Evolutionary conservation across 257 asterid genomes (phyloP).

Genomic region (Nicotiana sylvestris): DNA sequence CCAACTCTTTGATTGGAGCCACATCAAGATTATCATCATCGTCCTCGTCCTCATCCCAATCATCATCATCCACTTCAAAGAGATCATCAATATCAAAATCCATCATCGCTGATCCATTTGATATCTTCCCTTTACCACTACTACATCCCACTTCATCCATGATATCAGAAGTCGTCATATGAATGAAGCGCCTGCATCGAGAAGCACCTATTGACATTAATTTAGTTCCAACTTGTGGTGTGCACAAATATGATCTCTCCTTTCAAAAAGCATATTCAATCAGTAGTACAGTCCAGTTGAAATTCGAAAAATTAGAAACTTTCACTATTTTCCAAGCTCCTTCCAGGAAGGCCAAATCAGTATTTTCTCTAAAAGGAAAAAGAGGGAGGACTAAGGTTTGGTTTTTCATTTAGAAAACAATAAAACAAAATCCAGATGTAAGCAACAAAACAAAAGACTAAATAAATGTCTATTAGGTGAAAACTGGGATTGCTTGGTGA

Average conservation of each 20-base stretch:
- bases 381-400: neutral
- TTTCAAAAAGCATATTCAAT: conserved; percentile 1
- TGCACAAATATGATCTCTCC: neutral
- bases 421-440: neutral
- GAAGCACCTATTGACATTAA: neutral
- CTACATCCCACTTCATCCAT: conserved; percentile 21
- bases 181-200: conserved; percentile 1
- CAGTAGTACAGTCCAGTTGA: neutral
- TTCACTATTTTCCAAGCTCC: neutral
- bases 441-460: neutral
- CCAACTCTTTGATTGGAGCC: conserved; percentile 39
- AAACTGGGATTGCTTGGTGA: neutral
- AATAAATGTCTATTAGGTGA: neutral
- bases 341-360: conserved; percentile 2
- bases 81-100: conserved; percentile 18
- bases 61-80: conserved; percentile 13
- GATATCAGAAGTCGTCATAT: conserved; percentile 6
- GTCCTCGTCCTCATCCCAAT: conserved; percentile 48
- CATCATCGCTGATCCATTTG: conserved; percentile 15
- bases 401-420: neutral
- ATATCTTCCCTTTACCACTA: conserved; percentile 15
- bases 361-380: neutral
- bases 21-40: conserved; percentile 38
- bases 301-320: neutral
- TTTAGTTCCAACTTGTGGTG: neutral